Conservation (phyloP, 1,284 basidiomycete genomes). For the Marasmius oreades region DNA sequence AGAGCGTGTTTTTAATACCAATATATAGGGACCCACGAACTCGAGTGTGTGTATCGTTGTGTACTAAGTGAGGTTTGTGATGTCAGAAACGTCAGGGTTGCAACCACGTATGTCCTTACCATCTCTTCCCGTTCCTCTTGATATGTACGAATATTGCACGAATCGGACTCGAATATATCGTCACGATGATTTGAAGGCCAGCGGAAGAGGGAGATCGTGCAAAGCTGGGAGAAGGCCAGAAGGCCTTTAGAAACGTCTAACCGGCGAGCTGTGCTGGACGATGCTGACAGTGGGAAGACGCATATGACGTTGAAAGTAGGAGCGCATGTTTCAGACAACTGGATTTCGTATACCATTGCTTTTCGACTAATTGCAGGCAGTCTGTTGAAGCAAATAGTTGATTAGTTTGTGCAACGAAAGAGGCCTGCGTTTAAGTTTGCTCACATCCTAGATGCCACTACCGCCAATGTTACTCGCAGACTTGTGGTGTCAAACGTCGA, state of each 20-base stretch:
- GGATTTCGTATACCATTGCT: not conserved
- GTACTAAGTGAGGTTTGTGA: slow-evolving; percentile 34
- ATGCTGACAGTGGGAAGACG: slow-evolving; percentile 4
- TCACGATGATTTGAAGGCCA: slow-evolving; percentile 25
- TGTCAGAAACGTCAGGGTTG: not conserved
- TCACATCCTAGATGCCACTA: not conserved
- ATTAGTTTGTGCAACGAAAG: too few species aligned
- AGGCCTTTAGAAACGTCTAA: slow-evolving; percentile 28
- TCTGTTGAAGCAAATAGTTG: not conserved
- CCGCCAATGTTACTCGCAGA: not conserved
- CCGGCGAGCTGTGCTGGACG: slow-evolving; percentile 30
- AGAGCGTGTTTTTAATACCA: slow-evolving; percentile 47
- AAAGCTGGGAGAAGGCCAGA: slow-evolving; percentile 28
- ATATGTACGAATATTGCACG: slow-evolving; percentile 16
- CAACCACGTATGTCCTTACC: slow-evolving; percentile 21
- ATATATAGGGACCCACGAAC: slow-evolving; percentile 44
- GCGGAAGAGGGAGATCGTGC: slow-evolving; percentile 28
- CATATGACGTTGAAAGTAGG: slow-evolving; percentile 17
- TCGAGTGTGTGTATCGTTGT: slow-evolving; percentile 43
- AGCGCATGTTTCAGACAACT: not conserved
- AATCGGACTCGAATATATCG: not conserved
- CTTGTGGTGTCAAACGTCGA: slow-evolving; percentile 1
- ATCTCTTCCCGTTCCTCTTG: slow-evolving; percentile 29
- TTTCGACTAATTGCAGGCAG: not conserved
- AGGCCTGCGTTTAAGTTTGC: too few species aligned